Percentiles rank a stretch among this genome's conserved stretches.
Conservation (phyloP, 805 yeast genomes). For the Ogataea degrootiae region DNA sequence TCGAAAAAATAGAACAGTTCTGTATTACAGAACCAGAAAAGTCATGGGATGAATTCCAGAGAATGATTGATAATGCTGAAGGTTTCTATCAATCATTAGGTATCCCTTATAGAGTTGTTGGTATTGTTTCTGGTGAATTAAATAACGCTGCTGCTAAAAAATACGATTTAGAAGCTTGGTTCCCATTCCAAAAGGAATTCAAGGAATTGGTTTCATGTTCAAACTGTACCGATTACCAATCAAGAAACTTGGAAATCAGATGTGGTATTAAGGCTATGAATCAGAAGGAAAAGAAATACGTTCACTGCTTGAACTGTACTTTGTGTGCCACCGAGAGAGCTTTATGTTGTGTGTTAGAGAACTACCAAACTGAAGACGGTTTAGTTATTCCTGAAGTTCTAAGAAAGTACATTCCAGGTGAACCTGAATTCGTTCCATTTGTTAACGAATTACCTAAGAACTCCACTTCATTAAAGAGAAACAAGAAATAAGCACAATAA, state of each 20-base stretch:
- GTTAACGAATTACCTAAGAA: constrained; percentile 90
- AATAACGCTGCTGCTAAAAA: constrained; percentile 99
- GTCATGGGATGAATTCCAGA: constrained; percentile 96
- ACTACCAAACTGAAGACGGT: constrained; percentile 97
- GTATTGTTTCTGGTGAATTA: constrained; percentile 96
- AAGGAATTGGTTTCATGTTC: constrained; percentile 98
- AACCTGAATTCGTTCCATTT: constrained; percentile 93
- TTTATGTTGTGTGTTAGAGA: constrained; percentile 92
- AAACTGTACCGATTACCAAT: constrained; percentile 98
- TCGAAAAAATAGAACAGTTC: constrained; percentile 97
- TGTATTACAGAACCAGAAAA: constrained; percentile 95
- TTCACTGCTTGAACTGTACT: constrained; percentile 96
- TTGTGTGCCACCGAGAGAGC: constrained; percentile 98
- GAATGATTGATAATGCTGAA: constrained; percentile 88
- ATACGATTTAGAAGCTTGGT: constrained; percentile 99
- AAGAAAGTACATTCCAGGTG: constrained; percentile 96
- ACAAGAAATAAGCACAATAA: neutral
- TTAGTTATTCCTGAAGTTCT: constrained; percentile 89
- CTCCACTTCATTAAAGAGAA: constrained; percentile 72
- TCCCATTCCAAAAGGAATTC: constrained; percentile 98
- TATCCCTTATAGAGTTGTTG: constrained; percentile 94
- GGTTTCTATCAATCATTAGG: constrained; percentile 89
- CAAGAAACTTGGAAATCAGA: constrained; percentile 97
- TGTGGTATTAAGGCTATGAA: constrained; percentile 96
- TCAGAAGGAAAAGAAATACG: constrained; percentile 95